These are phyloP conservation scores for Lonicera japonica DNA, from an alignment of 129 eudicot genomes.

Conservation along the genomic window DNA sequence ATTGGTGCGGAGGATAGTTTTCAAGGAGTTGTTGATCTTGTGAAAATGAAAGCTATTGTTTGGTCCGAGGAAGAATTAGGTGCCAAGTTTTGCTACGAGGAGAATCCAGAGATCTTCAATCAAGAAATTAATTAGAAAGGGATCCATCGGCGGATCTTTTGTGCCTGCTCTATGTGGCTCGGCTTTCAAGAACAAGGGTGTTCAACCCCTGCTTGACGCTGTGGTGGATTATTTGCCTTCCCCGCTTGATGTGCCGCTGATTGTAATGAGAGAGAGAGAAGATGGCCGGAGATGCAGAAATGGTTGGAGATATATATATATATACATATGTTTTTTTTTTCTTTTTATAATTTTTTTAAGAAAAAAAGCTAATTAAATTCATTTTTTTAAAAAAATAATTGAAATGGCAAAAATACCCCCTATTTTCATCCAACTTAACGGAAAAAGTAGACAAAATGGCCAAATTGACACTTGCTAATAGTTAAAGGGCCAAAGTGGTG, in stretches of 20 bases:
- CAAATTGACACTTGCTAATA: too few species aligned
- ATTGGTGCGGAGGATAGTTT: constrained; percentile 83
- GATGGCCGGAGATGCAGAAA: too few species aligned
- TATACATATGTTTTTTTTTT: too few species aligned
- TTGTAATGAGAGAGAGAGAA: too few species aligned
- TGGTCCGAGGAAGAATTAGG: constrained; percentile 98
- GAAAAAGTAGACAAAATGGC: too few species aligned
- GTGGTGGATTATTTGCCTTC: constrained; percentile 92
- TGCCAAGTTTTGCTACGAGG: constrained; percentile 76
- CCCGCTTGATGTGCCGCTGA: constrained; percentile 79
- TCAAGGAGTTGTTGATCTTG: constrained; percentile 80
- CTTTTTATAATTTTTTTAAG: too few species aligned
- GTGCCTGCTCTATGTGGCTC: constrained; percentile 93
- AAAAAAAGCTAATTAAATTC: too few species aligned
- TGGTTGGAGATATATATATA: too few species aligned
- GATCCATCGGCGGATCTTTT: constrained; percentile 67
- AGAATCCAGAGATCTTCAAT: constrained; percentile 75
- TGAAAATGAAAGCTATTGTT: constrained; percentile 73
- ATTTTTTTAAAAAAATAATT: too few species aligned
- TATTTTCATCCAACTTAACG: too few species aligned
- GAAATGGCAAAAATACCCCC: too few species aligned
- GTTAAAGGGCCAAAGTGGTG: too few species aligned
- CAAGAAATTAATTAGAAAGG: constrained; percentile 69
- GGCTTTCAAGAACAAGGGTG: constrained; percentile 94
- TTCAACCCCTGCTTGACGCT: constrained; percentile 87